Conservation (phyloP, 2,329 filamentous ascomycete genomes). For the Colletotrichum trifolii region DNA sequence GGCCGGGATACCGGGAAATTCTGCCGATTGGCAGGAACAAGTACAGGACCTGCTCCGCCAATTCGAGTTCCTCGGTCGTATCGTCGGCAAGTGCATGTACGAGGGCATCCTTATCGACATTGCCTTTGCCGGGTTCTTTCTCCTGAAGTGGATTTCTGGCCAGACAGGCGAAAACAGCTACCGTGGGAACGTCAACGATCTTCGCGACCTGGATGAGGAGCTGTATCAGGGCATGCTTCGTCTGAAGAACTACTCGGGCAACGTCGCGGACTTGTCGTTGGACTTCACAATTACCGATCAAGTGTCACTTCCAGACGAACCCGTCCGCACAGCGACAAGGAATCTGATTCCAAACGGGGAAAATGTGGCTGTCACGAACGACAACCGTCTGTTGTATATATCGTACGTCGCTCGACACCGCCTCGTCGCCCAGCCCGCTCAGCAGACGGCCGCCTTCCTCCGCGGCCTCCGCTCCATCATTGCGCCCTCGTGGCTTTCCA, state of each 20-base stretch:
- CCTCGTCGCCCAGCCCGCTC: slow-evolving; percentile 80
- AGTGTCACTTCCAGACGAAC: slow-evolving; percentile 57
- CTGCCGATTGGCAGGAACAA: slow-evolving; percentile 65
- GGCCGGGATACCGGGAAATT: slow-evolving; percentile 62
- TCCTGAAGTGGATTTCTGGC: slow-evolving; percentile 88
- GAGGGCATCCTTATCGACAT: slow-evolving; percentile 96
- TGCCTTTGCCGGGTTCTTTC: slow-evolving; percentile 93
- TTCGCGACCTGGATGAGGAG: slow-evolving; percentile 89
- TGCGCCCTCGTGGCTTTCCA: slow-evolving; percentile 90
- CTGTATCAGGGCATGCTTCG: slow-evolving; percentile 87
- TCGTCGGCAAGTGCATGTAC: slow-evolving; percentile 97
- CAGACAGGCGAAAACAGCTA: slow-evolving; percentile 76
- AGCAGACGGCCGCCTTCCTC: slow-evolving; percentile 90
- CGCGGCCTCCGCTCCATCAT: slow-evolving; percentile 89
- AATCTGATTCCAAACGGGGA: slow-evolving; percentile 83
- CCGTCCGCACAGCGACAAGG: slow-evolving; percentile 72
- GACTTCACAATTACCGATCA: slow-evolving; percentile 91
- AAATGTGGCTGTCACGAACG: slow-evolving; percentile 84
- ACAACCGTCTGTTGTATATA: slow-evolving; percentile 94
- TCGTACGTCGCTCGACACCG: slow-evolving; percentile 90
- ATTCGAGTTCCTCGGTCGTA: slow-evolving; percentile 91
- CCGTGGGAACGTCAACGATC: slow-evolving; percentile 92
- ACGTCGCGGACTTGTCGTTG: slow-evolving; percentile 83
- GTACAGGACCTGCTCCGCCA: slow-evolving; percentile 73
- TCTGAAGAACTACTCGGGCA: slow-evolving; percentile 86